Evolutionary conservation across 768 basidiomycete species (phyloP).

Genomic region (Hericium rajendrae): DNA sequence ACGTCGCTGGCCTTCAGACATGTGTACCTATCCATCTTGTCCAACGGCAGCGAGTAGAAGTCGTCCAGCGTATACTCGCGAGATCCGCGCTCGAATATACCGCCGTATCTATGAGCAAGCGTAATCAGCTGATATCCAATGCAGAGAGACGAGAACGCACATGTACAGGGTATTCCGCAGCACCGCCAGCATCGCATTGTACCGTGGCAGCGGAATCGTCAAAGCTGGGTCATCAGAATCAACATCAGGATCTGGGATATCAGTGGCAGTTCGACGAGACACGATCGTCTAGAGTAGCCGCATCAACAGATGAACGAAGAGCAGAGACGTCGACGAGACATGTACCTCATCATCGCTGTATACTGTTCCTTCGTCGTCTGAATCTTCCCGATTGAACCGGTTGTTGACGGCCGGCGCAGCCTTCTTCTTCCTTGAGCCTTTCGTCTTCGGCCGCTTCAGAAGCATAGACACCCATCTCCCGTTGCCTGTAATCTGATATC

Average conservation of each 20-base stretch:
- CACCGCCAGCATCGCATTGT: constrained; percentile 85
- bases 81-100: constrained; percentile 75
- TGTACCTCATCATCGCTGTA: constrained; percentile 15
- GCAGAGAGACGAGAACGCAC: constrained; percentile 32
- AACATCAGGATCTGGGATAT: constrained; percentile 21
- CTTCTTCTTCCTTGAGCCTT: constrained; percentile 29
- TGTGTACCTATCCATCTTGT: constrained; percentile 71
- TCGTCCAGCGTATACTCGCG: constrained; percentile 87
- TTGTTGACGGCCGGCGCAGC: constrained; percentile 10
- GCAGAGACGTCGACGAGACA: background rate
- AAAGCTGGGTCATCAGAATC: constrained; percentile 58
- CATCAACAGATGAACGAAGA: background rate
- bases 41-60: constrained; percentile 70
- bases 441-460: constrained; percentile 55
- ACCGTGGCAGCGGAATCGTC: constrained; percentile 60
- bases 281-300: too few relatives aligned
- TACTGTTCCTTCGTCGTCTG: constrained; percentile 15
- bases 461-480: constrained; percentile 74
- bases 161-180: constrained; percentile 80
- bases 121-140: background rate
- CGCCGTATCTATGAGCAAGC: constrained; percentile 57
- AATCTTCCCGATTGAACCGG: constrained; percentile 4
- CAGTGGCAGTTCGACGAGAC: too few relatives aligned
- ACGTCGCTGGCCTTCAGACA: constrained; percentile 65
- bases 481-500: constrained; percentile 64